Conservation (phyloP, 371 early-diverging fungal species). For the Blakeslea trispora region DNA sequence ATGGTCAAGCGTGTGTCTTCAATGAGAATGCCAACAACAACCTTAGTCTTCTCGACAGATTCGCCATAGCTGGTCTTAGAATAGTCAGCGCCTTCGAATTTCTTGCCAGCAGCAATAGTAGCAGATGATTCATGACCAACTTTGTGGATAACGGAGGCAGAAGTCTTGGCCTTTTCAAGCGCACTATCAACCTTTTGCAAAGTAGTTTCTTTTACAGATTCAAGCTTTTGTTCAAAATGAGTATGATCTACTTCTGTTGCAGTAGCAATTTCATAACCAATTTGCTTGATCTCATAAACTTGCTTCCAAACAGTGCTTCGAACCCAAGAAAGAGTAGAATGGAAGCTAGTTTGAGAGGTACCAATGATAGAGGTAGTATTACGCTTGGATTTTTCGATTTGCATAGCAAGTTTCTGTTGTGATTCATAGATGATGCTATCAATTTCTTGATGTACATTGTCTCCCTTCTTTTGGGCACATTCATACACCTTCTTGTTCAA, state of each 20-base stretch:
- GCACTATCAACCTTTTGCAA: slow-evolving; percentile 9
- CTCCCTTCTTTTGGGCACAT: slow-evolving; percentile 27
- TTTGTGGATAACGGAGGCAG: slow-evolving; percentile 18
- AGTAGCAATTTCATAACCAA: slow-evolving; percentile 22
- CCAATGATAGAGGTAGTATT: slow-evolving; percentile 23
- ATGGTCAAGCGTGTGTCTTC: slow-evolving; percentile 24
- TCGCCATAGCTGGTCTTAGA: slow-evolving; percentile 16
- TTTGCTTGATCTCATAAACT: slow-evolving; percentile 21
- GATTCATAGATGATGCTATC: slow-evolving; percentile 26
- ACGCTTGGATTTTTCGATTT: slow-evolving; percentile 34
- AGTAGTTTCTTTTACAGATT: slow-evolving; percentile 14
- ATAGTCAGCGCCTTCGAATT: slow-evolving; percentile 31
- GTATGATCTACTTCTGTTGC: slow-evolving; percentile 7
- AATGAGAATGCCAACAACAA: slow-evolving; percentile 25
- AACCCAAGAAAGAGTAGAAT: slow-evolving; percentile 27
- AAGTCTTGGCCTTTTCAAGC: slow-evolving; percentile 21
- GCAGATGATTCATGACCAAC: slow-evolving; percentile 15
- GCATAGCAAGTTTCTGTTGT: slow-evolving; percentile 26
- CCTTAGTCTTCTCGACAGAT: slow-evolving; percentile 27
- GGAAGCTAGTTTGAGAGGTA: slow-evolving; percentile 32
- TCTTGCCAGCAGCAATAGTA: slow-evolving; percentile 24
- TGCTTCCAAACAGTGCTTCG: slow-evolving; percentile 30
- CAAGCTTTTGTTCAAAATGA: slow-evolving; percentile 14
- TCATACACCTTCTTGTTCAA: slow-evolving; percentile 25
- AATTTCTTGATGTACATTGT: slow-evolving; percentile 24